A percentile compares a stretch with the other conserved stretches of the same genome.
These are phyloP conservation scores for Phialocephala sp. DNA, from an alignment of 2,329 filamentous ascomycete genomes.

Conservation along the genomic window DNA sequence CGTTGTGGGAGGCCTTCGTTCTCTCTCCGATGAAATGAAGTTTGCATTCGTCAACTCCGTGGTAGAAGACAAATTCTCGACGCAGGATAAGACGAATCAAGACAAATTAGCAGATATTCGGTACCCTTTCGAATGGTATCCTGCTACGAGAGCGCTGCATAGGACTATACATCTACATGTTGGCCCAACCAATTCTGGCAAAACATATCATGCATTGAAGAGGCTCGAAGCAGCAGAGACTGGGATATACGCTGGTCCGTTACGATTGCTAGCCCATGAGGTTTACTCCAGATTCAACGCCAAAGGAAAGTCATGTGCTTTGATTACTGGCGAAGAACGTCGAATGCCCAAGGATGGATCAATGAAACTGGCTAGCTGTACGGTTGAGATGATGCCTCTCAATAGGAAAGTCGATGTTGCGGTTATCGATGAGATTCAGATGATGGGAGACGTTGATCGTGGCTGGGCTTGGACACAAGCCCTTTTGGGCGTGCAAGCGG, in stretches of 20 bases:
- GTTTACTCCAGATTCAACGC: slow-evolving; percentile 87
- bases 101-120: slow-evolving; percentile 77
- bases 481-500: slow-evolving; percentile 82
- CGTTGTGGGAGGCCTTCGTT: slow-evolving; percentile 55
- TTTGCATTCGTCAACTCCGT: slow-evolving; percentile 71
- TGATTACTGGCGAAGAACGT: slow-evolving; percentile 92
- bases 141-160: slow-evolving; percentile 78
- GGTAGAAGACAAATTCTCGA: slow-evolving; percentile 61
- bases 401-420: slow-evolving; percentile 72
- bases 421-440: slow-evolving; percentile 98
- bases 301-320: slow-evolving; percentile 75
- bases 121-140: slow-evolving; percentile 93
- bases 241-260: slow-evolving; percentile 89
- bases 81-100: slow-evolving; percentile 54
- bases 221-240: slow-evolving; percentile 75
- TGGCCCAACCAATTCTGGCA: slow-evolving; percentile 96
- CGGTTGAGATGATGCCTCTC: slow-evolving; percentile 83
- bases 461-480: slow-evolving; percentile 97
- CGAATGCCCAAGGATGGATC: slow-evolving; percentile 66
- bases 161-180: slow-evolving; percentile 91
- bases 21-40: slow-evolving; percentile 63
- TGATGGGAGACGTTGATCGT: slow-evolving; percentile 81
- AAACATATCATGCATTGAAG: slow-evolving; percentile 93
- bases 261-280: slow-evolving; percentile 89
- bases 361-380: slow-evolving; percentile 77